Percentiles rank a stretch among this genome's conserved stretches.
Evolutionary conservation across 106 monocot species (phyloP).

Genomic region (Gastrodia elata): DNA sequence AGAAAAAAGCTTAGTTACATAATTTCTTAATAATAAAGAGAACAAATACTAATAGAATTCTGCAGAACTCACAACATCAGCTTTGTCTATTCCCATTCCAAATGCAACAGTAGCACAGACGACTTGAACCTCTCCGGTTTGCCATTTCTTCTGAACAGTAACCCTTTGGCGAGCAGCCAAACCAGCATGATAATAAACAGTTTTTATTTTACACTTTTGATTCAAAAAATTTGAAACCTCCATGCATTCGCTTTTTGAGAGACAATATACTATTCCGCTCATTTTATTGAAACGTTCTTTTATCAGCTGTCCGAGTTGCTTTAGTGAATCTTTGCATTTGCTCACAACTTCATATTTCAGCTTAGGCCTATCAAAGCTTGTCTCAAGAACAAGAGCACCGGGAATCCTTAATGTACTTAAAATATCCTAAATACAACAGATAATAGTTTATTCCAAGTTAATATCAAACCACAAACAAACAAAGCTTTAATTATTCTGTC

Average conservation of each 20-base stretch:
- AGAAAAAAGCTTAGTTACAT: neutral
- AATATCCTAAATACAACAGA: conserved; percentile 62
- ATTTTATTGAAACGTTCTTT: conserved; percentile 61
- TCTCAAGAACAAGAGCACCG: conserved; percentile 60
- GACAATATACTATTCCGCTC: conserved; percentile 92
- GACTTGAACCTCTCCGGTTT: conserved; percentile 66
- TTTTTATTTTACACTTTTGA: conserved; percentile 71
- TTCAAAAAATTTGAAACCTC: conserved; percentile 70
- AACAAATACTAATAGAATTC: neutral
- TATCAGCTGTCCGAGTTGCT: conserved; percentile 70
- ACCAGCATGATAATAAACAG: conserved; percentile 86
- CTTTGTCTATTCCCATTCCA: conserved; percentile 99
- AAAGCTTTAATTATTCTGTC: neutral
- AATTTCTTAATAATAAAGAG: neutral
- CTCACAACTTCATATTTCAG: conserved; percentile 68
- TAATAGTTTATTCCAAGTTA: neutral
- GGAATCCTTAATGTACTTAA: conserved; percentile 67
- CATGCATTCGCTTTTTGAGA: conserved; percentile 78
- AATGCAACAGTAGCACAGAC: conserved; percentile 98
- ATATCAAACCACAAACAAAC: neutral
- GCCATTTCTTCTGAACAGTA: conserved; percentile 80
- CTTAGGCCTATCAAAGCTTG: conserved; percentile 88
- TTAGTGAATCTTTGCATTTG: conserved; percentile 75
- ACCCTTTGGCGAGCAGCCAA: conserved; percentile 67
- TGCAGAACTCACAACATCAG: conserved; percentile 76